Conservation (phyloP, 106 monocot species). For the Xerophyta viscosa region DNA sequence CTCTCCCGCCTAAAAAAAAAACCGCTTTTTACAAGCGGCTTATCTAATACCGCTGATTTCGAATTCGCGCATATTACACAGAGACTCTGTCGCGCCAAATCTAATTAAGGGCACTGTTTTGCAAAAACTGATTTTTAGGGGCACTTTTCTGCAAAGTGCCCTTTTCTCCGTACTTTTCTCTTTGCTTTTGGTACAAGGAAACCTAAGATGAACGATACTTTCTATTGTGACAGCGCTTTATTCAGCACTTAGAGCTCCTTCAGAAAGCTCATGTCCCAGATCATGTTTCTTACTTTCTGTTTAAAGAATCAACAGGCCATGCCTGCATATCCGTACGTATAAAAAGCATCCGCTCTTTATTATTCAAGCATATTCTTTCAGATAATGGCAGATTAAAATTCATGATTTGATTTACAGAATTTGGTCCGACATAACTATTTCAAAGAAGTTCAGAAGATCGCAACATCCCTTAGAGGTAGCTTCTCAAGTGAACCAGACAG, state of each 20-base stretch:
- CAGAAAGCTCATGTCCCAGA: conserved; percentile 84
- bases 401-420: conserved; percentile 28
- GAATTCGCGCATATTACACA: too few relatives aligned
- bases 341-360: neutral
- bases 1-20: too few relatives aligned
- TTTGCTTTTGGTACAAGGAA: too few relatives aligned
- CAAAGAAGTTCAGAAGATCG: conserved; percentile 62
- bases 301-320: conserved; percentile 55
- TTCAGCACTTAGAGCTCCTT: conserved; percentile 91
- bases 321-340: conserved; percentile 65
- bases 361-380: too few relatives aligned
- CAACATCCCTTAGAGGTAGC: conserved; percentile 43
- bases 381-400: neutral
- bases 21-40: too few relatives aligned
- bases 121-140: too few relatives aligned
- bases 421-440: conserved; percentile 54
- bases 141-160: too few relatives aligned
- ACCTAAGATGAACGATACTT: too few relatives aligned
- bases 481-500: conserved; percentile 51
- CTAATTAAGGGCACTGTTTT: too few relatives aligned
- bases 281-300: conserved; percentile 56
- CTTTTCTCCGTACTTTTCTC: too few relatives aligned
- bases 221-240: conserved; percentile 51
- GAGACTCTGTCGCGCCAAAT: too few relatives aligned
- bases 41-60: too few relatives aligned